Evolutionary conservation across 805 yeast genomes (phyloP), one percentile per base, ranked within the genome.

Genomic region (Metschnikowia noctiluminum): DNA sequence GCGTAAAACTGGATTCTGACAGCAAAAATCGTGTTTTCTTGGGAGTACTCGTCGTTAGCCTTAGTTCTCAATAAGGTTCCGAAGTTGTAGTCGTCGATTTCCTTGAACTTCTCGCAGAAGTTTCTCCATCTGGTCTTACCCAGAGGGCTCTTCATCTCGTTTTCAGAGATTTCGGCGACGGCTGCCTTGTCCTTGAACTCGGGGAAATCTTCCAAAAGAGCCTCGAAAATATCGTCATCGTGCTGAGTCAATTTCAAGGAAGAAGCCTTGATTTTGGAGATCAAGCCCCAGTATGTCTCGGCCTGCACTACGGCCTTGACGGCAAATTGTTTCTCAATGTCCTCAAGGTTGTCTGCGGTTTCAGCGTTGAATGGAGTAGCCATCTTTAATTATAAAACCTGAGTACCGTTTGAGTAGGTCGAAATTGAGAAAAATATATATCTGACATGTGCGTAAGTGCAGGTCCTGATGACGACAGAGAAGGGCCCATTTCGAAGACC

Each of bases 231-330:
- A 46, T 82, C 89, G 58, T 85, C 85, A 64, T 87, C 95, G 54
- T 71, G 78, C 61, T 80, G 76, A 43, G 94, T 86, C 52, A 87
- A 74, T 64, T 82, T 86, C 54, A 92, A 76, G 57, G 79, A 80
- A 38, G 94, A 79, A n/a, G 96, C 97, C 52, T 85, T 83, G 48
- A 90, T 72, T 57, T 81, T 81, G 49, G 79, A 78, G 47, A 94
- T 70, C 50, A 94, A 68, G 42, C 77, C 76, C 96, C 97, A 94
- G 78, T 92, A 94, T 1, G 96, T 85, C 63, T 89, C 96, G 50
- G 96, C 94, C 67, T 94, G 98, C 68, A 81, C 84, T 14, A 94
- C 99, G 6, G 98, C 99, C 70, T 87, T 89, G 51, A 94, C 99
- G 38, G 99, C 98, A 63, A 94, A 94, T 73, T 94, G 98, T 78